A percentile compares a stretch with the other conserved stretches of the same genome.
These are phyloP conservation scores for Thelephora ganbajun DNA, from an alignment of 768 basidiomycete species.

Conservation along the genomic window DNA sequence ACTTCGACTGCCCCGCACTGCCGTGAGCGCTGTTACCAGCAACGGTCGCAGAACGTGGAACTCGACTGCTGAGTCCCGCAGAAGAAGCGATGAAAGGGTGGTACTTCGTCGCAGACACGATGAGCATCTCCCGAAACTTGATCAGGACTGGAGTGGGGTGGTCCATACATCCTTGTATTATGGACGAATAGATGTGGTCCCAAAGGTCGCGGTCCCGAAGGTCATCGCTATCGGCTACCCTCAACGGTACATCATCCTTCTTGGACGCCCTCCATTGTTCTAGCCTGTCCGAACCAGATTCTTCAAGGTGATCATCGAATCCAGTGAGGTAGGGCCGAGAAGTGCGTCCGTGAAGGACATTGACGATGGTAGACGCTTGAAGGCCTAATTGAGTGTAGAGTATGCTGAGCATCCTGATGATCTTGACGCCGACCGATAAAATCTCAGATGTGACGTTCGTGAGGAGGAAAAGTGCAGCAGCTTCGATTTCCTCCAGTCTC, in stretches of 20 bases:
- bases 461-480: slow-evolving; percentile 63
- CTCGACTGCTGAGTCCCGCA: slow-evolving; percentile 51
- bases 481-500: slow-evolving; percentile 49
- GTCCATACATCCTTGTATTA: slow-evolving; percentile 44
- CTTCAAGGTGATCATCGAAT: slow-evolving; percentile 54
- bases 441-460: slow-evolving; percentile 38
- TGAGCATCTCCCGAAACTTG: slow-evolving; percentile 48
- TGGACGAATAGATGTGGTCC: slow-evolving; percentile 55
- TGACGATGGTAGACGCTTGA: slow-evolving; percentile 29
- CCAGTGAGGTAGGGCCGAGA: slow-evolving; percentile 38
- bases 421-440: slow-evolving; percentile 46
- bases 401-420: slow-evolving; percentile 42
- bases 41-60: slow-evolving; percentile 30
- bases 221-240: slow-evolving; percentile 58
- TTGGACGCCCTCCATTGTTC: slow-evolving; percentile 52
- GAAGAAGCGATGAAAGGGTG: slow-evolving; percentile 60
- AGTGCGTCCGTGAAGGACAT: slow-evolving; percentile 37
- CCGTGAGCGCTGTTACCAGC: slow-evolving; percentile 15
- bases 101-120: slow-evolving; percentile 55
- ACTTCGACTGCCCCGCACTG: slow-evolving; percentile 39
- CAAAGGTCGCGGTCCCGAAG: slow-evolving; percentile 60
- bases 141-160: slow-evolving; percentile 29
- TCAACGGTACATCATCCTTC: slow-evolving; percentile 41
- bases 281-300: slow-evolving; percentile 42
- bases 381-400: slow-evolving; percentile 30